Evolutionary conservation across 23 red algal species (phyloP), one percentile per base, ranked within the genome.

Genomic region (Chondrus crispus): DNA sequence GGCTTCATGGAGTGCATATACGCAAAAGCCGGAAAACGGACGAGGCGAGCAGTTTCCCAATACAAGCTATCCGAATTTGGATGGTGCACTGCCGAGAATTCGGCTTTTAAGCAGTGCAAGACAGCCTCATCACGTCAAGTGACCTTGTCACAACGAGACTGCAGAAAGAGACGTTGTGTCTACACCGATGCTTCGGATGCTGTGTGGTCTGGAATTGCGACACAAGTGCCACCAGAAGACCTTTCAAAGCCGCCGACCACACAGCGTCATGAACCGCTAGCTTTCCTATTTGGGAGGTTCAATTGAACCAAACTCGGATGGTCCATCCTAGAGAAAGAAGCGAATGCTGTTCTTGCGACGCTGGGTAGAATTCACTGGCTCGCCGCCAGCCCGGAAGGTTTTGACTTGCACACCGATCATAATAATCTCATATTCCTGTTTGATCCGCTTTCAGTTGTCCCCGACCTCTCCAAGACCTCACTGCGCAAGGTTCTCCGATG

Each of bases 301-400:
- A 20, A 0, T 57, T 18, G 18, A 0, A 26, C 74, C 52, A 12
- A 53, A 13, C 0, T 1, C 12, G 1, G 1, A 53, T 81, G 74
- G 37, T 81, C 74, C 29, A 52, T 53, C 52, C 74, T 53, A 20
- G 74, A 81, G 74, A 81, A 81, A 53, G 16, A 81, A 52, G 74
- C 74, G 18, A 14, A 20, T 18, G 74, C 74, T 81, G 33, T 81
- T 46, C 14, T 81, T 12, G 18, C n/a, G 16, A 81, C 39, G 14
- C 12, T n/a, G 19, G 18, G 52, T 19, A 19, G 16, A 18, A 20
- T 81, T 19, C 39, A 81, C 1, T 81, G 44, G 33, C 19, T 81
- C 0, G 20, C 33, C 40, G 1, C 44, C 13, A 48, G 16, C 0
- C 14, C 0, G 14, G 66, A 72, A 16, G 74, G 74, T 0, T 81